These are phyloP conservation scores for Candida qinlingensis DNA, from an alignment of 805 yeast species.

Conservation along the genomic window DNA sequence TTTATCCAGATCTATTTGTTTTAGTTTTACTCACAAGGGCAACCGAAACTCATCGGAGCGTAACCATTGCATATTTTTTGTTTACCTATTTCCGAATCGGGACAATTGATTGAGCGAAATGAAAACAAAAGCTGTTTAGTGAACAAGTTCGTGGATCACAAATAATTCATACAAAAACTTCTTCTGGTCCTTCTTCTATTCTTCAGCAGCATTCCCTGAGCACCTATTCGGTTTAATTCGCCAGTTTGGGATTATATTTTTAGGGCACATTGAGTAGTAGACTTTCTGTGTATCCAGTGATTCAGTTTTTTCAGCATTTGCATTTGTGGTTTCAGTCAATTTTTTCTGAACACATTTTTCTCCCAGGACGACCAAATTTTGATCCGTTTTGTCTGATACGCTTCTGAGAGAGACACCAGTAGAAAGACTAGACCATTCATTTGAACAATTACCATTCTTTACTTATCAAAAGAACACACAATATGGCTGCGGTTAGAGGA, in stretches of 20 bases:
- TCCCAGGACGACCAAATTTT: background rate
- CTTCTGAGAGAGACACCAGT: too few species aligned
- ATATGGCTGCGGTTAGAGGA: slow-evolving; percentile 30
- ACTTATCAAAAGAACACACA: too few species aligned
- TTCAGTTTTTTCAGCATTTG: background rate
- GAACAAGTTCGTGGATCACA: background rate
- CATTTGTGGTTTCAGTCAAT: slow-evolving; percentile 5
- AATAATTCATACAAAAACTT: slow-evolving; percentile 1
- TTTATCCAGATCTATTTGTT: slow-evolving; percentile 12
- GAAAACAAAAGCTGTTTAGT: slow-evolving; percentile 11
- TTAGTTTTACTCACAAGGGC: slow-evolving; percentile 4
- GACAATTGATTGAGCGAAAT: slow-evolving; percentile 9
- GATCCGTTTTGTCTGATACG: background rate
- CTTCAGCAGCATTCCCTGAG: background rate
- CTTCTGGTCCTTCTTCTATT: background rate
- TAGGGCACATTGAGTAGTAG: too few species aligned
- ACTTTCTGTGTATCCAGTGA: too few species aligned
- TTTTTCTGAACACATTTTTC: background rate
- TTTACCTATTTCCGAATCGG: slow-evolving; percentile 23
- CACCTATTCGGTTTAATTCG: too few species aligned
- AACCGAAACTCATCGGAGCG: background rate
- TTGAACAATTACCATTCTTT: too few species aligned
- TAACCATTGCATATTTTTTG: slow-evolving; percentile 10
- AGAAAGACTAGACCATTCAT: too few species aligned
- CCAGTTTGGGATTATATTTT: too few species aligned